Conservation (phyloP, 495 filamentous ascomycete species). For the Penicillium ucsense region DNA sequence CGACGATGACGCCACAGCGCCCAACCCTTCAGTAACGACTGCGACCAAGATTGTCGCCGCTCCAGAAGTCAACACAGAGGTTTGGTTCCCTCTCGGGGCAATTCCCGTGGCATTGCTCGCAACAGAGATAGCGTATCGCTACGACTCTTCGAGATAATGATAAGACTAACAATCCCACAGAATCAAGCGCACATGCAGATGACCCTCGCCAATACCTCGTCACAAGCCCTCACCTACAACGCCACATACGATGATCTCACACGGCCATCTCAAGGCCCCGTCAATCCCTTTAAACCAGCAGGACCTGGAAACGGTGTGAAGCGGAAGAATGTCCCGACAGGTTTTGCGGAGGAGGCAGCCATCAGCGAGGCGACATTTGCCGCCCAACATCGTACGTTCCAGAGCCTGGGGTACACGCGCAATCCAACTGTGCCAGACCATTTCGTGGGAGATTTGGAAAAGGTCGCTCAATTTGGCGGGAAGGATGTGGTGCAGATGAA, state of each 20-base stretch:
- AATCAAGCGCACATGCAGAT: slow-evolving; percentile 48
- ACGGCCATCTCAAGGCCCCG: slow-evolving; percentile 59
- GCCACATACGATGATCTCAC: slow-evolving; percentile 65
- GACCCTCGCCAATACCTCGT: slow-evolving; percentile 46
- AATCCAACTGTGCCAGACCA: slow-evolving; percentile 42
- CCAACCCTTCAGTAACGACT: slow-evolving; percentile 18
- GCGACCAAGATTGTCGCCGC: slow-evolving; percentile 41
- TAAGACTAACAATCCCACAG: slow-evolving; percentile 35
- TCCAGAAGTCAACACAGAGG: slow-evolving; percentile 53
- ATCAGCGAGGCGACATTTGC: slow-evolving; percentile 86
- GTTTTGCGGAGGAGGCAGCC: slow-evolving; percentile 75
- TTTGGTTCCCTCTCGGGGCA: slow-evolving; percentile 38
- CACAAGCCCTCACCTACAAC: slow-evolving; percentile 46
- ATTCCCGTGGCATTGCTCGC: neutral
- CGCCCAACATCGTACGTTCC: slow-evolving; percentile 67
- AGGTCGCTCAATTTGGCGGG: slow-evolving; percentile 40
- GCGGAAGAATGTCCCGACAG: slow-evolving; percentile 86
- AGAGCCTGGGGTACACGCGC: slow-evolving; percentile 51
- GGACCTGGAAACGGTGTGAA: slow-evolving; percentile 51
- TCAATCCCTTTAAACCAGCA: slow-evolving; percentile 67
- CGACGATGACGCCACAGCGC: slow-evolving; percentile 34
- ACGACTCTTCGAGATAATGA: neutral
- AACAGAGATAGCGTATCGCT: no score
- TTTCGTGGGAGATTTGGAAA: slow-evolving; percentile 46
- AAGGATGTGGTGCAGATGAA: slow-evolving; percentile 49